Evolutionary conservation across 305 asterid genomes (phyloP), one percentile per base, ranked within the genome.

Genomic region (Fraxinus velutina): DNA sequence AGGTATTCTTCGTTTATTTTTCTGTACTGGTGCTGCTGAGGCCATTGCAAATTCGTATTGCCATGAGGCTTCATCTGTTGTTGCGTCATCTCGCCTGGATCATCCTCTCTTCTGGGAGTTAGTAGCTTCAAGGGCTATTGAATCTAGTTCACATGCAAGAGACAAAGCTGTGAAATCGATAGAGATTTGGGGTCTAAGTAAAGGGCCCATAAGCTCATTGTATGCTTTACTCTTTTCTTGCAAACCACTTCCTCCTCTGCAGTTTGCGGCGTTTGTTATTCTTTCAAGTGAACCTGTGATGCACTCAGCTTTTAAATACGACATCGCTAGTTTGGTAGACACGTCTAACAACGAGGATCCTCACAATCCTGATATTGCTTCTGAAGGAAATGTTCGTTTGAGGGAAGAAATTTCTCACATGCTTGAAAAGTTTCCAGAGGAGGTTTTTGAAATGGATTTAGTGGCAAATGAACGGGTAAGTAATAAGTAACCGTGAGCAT

Each of bases 111-210:
- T 96, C 90, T 96, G 98, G 98, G 97, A 93, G 83, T 88, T 91
- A 83, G 94, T 94, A 85, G 97, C 97, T 79, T 90, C 92, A 32
- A 90, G 91, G 78, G 93, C 89, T 81, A 85, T 88, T 73, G 91
- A 87, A 81, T 96, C 98, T 81, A 93, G 97, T 87, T 79, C 93
- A 83, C 91, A 86, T 36, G 98, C 98, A 76, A 93, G 97, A 88
- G 98, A 90, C 82, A 94, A 91, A 88, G 99, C 99, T 30, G 83
- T 89, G 81, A 96, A 91, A 87, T 90, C 99, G 60, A 79, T 94
- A 79, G 98, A 94, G 83, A 88, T 94, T 84, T 96, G 99, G 99
- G 98, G 98, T 78, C 88, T 96, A 72, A 91, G 92, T 87, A 92
- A 91, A 91, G 99, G 99, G 85, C 90, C 97, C 64, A 86, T 93